A percentile compares a stretch with the other conserved stretches of the same genome.
phyloP scores from a whole-genome alignment of 192 early-diverging fungal species.

The Neocallimastix lanati region DNA sequence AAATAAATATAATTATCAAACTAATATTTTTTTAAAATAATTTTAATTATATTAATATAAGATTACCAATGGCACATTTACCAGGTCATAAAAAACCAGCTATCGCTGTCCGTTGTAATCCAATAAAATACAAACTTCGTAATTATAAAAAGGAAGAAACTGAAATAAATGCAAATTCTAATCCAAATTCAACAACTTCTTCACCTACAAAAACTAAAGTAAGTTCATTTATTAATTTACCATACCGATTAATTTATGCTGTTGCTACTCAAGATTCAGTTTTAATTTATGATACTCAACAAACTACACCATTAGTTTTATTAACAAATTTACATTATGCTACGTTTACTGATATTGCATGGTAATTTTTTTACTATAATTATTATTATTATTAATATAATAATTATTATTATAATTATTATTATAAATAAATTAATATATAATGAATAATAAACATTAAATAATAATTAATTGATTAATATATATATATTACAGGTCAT shows the following conservation, averaged over 20 bases:
- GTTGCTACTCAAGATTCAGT: conserved; percentile 70
- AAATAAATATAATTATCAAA: too few relatives aligned
- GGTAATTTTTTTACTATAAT: conserved; percentile 22
- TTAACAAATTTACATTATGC: conserved; percentile 72
- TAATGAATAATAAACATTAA: too few relatives aligned
- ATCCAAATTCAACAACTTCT: conserved; percentile 14
- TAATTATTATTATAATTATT: too few relatives aligned
- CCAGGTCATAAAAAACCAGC: conserved; percentile 56
- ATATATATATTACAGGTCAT: conserved; percentile 16
- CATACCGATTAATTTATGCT: conserved; percentile 67
- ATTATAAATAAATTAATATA: too few relatives aligned
- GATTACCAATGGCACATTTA: conserved; percentile 48
- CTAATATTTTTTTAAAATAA: conserved; percentile 9
- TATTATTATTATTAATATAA: too few relatives aligned
- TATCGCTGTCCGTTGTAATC: conserved; percentile 56
- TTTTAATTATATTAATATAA: conserved; percentile 3
- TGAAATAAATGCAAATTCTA: neutral
- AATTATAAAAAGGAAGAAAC: neutral
- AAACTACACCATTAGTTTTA: conserved; percentile 44
- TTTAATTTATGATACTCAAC: conserved; percentile 73
- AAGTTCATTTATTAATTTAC: conserved; percentile 11
- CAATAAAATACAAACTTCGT: conserved; percentile 16
- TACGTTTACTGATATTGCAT: conserved; percentile 71
- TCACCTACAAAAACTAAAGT: neutral
- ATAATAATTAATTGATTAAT: too few relatives aligned